Evolutionary conservation across 2,329 filamentous ascomycete species (phyloP).

Genomic region (Hypoxylon sp.): DNA sequence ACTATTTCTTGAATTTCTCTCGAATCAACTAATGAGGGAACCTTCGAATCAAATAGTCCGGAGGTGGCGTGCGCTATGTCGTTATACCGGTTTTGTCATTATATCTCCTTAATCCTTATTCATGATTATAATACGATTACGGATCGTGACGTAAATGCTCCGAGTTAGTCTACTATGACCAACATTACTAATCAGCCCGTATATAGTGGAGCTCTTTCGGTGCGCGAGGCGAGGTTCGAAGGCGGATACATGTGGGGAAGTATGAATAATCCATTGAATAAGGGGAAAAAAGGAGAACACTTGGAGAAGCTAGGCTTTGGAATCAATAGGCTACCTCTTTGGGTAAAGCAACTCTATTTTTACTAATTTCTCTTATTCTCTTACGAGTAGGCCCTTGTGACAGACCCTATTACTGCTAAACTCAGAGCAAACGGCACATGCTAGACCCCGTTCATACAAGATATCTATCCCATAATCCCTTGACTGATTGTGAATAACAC

Average conservation of each 20-base stretch:
- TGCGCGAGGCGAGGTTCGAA: neutral
- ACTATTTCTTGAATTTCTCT: slow-evolving; percentile 11
- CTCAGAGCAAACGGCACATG: slow-evolving; percentile 26
- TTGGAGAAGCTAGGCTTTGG: slow-evolving; percentile 1
- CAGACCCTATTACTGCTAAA: slow-evolving; percentile 19
- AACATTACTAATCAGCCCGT: slow-evolving; percentile 15
- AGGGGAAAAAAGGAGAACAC: neutral
- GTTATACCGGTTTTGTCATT: slow-evolving; percentile 43
- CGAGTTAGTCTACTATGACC: slow-evolving; percentile 6
- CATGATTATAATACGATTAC: slow-evolving; percentile 49
- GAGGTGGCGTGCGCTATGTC: slow-evolving; percentile 32
- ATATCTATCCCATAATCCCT: slow-evolving; percentile 31
- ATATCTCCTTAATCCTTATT: slow-evolving; percentile 36
- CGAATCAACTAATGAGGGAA: slow-evolving; percentile 10
- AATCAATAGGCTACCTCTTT: slow-evolving; percentile 12
- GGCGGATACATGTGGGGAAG: slow-evolving; percentile 10
- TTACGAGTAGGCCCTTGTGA: slow-evolving; percentile 2
- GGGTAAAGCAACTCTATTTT: slow-evolving; percentile 42
- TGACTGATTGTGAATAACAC: slow-evolving; percentile 15
- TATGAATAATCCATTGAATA: neutral
- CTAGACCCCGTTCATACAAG: slow-evolving; percentile 29
- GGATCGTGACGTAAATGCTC: slow-evolving; percentile 56
- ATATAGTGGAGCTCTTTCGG: slow-evolving; percentile 2
- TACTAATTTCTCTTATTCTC: slow-evolving; percentile 24
- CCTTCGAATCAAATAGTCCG: slow-evolving; percentile 20